Conservation (phyloP, 2,329 filamentous ascomycete species). For the Dendrostoma leiphaemia region DNA sequence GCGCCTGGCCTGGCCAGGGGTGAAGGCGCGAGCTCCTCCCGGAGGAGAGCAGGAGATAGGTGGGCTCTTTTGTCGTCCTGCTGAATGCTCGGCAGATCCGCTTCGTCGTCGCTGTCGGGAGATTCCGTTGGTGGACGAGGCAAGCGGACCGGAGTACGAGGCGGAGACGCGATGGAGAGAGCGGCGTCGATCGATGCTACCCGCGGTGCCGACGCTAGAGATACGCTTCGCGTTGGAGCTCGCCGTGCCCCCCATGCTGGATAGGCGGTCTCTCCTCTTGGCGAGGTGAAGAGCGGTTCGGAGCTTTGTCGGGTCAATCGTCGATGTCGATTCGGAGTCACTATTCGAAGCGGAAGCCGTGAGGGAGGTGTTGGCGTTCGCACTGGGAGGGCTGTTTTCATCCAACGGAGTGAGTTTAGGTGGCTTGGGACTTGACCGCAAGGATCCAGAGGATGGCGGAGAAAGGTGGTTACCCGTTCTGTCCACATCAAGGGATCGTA, state of each 20-base stretch:
- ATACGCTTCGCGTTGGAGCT: slow-evolving; percentile 40
- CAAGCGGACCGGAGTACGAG: slow-evolving; percentile 40
- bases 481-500: slow-evolving; percentile 49
- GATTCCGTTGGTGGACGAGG: slow-evolving; percentile 55
- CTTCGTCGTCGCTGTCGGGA: slow-evolving; percentile 52
- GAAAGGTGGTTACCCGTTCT: slow-evolving; percentile 50
- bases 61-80: slow-evolving; percentile 50
- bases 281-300: slow-evolving; percentile 53
- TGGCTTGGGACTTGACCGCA: slow-evolving; percentile 30
- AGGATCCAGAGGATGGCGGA: slow-evolving; percentile 33
- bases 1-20: slow-evolving; percentile 53
- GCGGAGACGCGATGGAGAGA: slow-evolving; percentile 30
- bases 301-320: slow-evolving; percentile 53
- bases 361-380: slow-evolving; percentile 32
- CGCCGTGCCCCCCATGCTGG: slow-evolving; percentile 35
- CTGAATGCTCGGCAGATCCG: slow-evolving; percentile 18
- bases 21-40: slow-evolving; percentile 36
- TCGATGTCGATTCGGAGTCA: slow-evolving; percentile 46
- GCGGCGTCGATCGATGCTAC: slow-evolving; percentile 24
- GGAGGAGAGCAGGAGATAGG: slow-evolving; percentile 52
- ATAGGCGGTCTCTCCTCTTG: slow-evolving; percentile 44
- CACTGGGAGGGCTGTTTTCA: slow-evolving; percentile 51
- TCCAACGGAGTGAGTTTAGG: slow-evolving; percentile 39
- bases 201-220: slow-evolving; percentile 42
- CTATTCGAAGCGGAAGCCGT: slow-evolving; percentile 38